Conservation (phyloP, 2,329 filamentous ascomycete species). For the Alternaria burnsii region DNA sequence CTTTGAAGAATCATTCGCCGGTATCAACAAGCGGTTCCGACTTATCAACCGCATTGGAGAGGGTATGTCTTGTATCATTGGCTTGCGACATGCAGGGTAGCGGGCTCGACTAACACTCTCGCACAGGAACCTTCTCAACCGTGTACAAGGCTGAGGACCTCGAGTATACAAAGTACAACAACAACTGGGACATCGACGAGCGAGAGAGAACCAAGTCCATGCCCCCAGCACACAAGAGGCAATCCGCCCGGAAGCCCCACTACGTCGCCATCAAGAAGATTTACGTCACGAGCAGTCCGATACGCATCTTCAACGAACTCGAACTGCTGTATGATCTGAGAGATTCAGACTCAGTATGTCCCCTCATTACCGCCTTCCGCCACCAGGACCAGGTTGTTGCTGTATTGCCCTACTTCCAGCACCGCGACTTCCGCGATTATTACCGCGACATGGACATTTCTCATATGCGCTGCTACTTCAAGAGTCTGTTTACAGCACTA, state of each 20-base stretch:
- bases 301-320: constrained; percentile 93
- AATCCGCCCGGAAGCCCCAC: constrained; percentile 63
- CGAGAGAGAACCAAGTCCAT: constrained; percentile 72
- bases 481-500: constrained; percentile 85
- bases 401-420: constrained; percentile 92
- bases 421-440: constrained; percentile 93
- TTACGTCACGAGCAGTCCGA: constrained; percentile 95
- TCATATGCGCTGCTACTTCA: constrained; percentile 90
- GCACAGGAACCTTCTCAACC: constrained; percentile 90
- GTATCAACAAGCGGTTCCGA: constrained; percentile 83
- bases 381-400: constrained; percentile 94
- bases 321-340: constrained; percentile 89
- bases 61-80: constrained; percentile 63
- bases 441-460: constrained; percentile 87
- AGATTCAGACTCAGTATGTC: constrained; percentile 85
- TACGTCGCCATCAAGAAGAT: constrained; percentile 99
- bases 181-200: constrained; percentile 82
- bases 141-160: constrained; percentile 99
- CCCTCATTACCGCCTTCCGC: constrained; percentile 96
- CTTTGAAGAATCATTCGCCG: constrained; percentile 81
- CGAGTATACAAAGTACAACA: constrained; percentile 81
- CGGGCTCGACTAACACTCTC: constrained; percentile 34
- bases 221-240: constrained; percentile 69
- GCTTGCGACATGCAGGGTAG: constrained; percentile 37
- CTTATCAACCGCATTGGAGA: constrained; percentile 97